Conservation (phyloP, 345 rosid genomes). For the Populus alba region DNA sequence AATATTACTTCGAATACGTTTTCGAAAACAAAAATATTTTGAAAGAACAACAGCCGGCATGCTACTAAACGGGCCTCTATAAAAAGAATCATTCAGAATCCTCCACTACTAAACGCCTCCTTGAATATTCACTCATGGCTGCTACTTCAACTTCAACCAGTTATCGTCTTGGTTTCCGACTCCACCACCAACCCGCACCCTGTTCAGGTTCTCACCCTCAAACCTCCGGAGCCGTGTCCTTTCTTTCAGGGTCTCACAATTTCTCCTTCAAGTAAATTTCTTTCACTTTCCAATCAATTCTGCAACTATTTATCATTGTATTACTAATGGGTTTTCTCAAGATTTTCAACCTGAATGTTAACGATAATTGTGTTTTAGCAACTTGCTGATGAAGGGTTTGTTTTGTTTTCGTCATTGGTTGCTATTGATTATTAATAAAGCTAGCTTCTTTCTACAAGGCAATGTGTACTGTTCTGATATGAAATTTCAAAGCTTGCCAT, state of each 20-base stretch:
- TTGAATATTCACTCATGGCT: neutral
- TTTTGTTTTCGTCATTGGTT: neutral
- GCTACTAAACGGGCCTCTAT: too few relatives aligned
- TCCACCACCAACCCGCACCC: constrained; percentile 1
- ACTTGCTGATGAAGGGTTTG: neutral
- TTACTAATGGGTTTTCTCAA: neutral
- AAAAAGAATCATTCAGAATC: neutral
- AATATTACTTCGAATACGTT: too few relatives aligned
- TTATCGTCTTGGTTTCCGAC: constrained; percentile 7
- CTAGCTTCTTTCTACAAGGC: neutral
- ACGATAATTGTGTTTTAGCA: neutral
- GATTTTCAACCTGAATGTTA: neutral
- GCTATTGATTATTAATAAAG: neutral
- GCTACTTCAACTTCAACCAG: constrained; percentile 1
- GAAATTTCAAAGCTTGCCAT: neutral
- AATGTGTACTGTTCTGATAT: neutral
- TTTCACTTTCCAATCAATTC: neutral
- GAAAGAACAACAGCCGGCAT: too few relatives aligned
- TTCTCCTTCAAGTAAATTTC: constrained; percentile 33
- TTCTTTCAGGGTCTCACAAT: constrained; percentile 23
- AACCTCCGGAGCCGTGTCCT: constrained; percentile 31
- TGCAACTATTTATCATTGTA: neutral
- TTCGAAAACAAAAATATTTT: too few relatives aligned
- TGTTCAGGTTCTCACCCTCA: constrained; percentile 1
- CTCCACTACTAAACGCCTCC: neutral